Conservation (phyloP, 1,139 yeast genomes). For the Scheffersomyces segobiensis region DNA sequence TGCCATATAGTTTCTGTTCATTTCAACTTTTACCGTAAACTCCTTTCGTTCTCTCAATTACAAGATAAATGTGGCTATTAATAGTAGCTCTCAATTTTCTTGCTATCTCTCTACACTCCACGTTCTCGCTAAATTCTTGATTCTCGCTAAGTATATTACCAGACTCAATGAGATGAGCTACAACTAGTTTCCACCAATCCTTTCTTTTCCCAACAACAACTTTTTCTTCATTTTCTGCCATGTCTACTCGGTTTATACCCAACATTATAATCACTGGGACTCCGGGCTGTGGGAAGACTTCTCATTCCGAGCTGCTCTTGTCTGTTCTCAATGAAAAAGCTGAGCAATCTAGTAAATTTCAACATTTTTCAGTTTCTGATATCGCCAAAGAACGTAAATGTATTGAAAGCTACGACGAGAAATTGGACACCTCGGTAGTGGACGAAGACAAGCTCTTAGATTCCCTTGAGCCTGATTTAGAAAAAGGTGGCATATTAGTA, state of each 20-base stretch:
- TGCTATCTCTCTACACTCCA: not conserved
- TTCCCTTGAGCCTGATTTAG: slow-evolving; percentile 72
- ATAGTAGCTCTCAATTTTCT: not conserved
- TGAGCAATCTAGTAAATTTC: slow-evolving; percentile 40
- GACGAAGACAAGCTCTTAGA: slow-evolving; percentile 90
- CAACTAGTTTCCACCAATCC: not conserved
- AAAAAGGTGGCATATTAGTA: slow-evolving; percentile 79
- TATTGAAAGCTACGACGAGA: slow-evolving; percentile 83
- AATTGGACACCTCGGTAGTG: slow-evolving; percentile 81
- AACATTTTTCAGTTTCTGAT: slow-evolving; percentile 72
- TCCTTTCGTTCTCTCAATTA: too few relatives aligned
- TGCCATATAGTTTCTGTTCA: too few relatives aligned
- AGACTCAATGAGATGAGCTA: not conserved
- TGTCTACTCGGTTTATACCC: slow-evolving; percentile 53
- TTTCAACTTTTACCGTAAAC: too few relatives aligned
- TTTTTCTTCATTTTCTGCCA: slow-evolving; percentile 6
- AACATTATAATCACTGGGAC: slow-evolving; percentile 94
- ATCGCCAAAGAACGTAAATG: slow-evolving; percentile 77
- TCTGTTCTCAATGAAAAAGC: slow-evolving; percentile 34
- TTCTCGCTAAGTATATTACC: not conserved
- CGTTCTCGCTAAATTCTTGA: not conserved
- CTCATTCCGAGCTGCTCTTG: slow-evolving; percentile 70
- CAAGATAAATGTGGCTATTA: too few relatives aligned
- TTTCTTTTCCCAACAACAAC: not conserved
- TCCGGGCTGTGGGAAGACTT: slow-evolving; percentile 96